phyloP scores from a whole-genome alignment of 2,329 filamentous ascomycete species.

The Calonectria fujianensis region DNA sequence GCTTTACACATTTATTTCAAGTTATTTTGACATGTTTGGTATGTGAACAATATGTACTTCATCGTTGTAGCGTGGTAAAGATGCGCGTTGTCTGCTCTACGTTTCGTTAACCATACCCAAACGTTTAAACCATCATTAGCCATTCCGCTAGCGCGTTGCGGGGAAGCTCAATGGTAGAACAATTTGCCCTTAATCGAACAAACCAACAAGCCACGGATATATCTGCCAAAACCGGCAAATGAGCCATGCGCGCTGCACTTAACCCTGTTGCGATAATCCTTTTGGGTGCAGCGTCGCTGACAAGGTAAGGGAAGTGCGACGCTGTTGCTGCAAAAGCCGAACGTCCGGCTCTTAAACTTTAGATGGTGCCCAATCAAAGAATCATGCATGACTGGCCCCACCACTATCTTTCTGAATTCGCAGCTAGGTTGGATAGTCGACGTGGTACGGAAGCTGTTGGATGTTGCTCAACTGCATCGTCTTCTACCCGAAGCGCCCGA shows the following conservation, averaged over 20 bases:
- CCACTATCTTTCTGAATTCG: background rate
- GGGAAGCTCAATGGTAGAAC: background rate
- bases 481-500: slow-evolving; percentile 18
- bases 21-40: background rate
- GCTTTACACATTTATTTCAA: rapidly evolving
- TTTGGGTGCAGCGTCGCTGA: background rate
- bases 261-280: background rate
- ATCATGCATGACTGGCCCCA: background rate
- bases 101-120: background rate
- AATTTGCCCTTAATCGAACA: background rate
- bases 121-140: background rate
- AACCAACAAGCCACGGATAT: background rate
- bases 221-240: too few relatives aligned
- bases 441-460: background rate
- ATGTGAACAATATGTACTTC: background rate
- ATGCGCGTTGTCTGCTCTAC: background rate
- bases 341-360: background rate
- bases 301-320: too few relatives aligned
- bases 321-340: background rate
- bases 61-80: background rate
- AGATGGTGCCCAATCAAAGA: background rate
- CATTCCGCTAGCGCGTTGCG: background rate
- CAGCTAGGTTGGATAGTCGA: background rate
- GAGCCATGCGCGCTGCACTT: background rate
- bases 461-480: background rate